These are phyloP conservation scores for Solanum bulbocastanum DNA, from an alignment of 257 asterid species.

Conservation along the genomic window DNA sequence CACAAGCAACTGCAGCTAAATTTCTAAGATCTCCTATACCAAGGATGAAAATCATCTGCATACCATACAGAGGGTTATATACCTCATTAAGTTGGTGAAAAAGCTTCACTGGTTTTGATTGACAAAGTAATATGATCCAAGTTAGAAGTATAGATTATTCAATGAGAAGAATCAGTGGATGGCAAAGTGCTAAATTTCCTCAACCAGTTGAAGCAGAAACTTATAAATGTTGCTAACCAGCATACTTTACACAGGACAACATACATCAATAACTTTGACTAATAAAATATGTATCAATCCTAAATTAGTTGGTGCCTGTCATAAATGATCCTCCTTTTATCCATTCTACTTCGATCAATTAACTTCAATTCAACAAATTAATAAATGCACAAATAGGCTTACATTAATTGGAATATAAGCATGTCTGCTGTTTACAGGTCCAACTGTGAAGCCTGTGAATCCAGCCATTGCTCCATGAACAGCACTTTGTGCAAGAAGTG, in stretches of 20 bases:
- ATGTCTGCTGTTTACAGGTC: slow-evolving; percentile 83
- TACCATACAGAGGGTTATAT: not conserved
- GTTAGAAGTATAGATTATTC: not conserved
- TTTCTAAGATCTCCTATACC: not conserved
- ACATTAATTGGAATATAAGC: slow-evolving; percentile 87
- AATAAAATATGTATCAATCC: not conserved
- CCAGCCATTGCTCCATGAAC: slow-evolving; percentile 99
- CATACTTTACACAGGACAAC: not conserved
- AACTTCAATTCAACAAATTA: not conserved
- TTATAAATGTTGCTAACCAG: not conserved
- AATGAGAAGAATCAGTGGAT: not conserved
- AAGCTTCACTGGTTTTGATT: not conserved
- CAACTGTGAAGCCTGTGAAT: slow-evolving; percentile 89
- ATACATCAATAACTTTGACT: not conserved
- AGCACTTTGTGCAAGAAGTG: slow-evolving; percentile 96
- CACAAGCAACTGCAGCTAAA: not conserved
- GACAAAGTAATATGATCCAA: not conserved
- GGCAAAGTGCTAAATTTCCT: not conserved
- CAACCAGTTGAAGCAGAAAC: not conserved
- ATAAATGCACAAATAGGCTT: slow-evolving; percentile 15
- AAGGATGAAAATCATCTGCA: not conserved
- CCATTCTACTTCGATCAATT: not conserved
- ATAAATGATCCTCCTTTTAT: not conserved
- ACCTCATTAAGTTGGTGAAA: not conserved
- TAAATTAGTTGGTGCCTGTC: not conserved